Base-by-base conservation (phyloP, 306 rosid species). In the Senna siamea region DNA sequence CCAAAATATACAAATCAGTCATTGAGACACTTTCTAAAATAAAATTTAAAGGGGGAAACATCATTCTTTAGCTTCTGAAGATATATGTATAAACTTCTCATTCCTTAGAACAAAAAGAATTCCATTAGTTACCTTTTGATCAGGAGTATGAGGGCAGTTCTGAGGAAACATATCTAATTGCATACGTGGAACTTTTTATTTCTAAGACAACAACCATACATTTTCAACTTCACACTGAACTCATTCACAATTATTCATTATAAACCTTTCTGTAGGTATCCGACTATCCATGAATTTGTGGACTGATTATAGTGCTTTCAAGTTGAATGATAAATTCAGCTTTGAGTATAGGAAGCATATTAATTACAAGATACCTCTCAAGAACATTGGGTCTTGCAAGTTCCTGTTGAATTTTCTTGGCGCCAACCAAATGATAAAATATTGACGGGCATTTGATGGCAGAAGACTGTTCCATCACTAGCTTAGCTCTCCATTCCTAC, bases 341-440 rank as follows among this genome's bases (percentile, higher is more conserved):
- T 32, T n/a, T n/a, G n/a, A n/a, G n/a, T n/a, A n/a, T n/a, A n/a
- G n/a, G n/a, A n/a, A n/a, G 35, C 65, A 19, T 32, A 77, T 30
- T 57, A 64, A 73, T 14, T 38, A 48, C 41, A 58, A 61, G 70
- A 82, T 85, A 93, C 98, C 96, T 94, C 87, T 94, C 99, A 72
- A 94, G 96, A 63, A 92, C 85, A 57, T 85, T 58, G n/a, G 99
- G 96, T 76, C 84, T 94, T 64, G 95, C 90, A 66, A 94, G 99
- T 79, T 94, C 99, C 73, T 94, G 97, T 71, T 94, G 99, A 88
- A 94, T 84, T 84, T 88, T 94, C 78, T 94, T 94, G 60, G 99
- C 76, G 72, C 99, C 99, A 32, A 62, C 91, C 76, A 94, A 78
- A 81, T 94, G 99, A 88, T 94, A 94, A 69, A 97, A 89, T 81